Conservation (phyloP, 495 filamentous ascomycete genomes). For the Sporormia fimetaria region DNA sequence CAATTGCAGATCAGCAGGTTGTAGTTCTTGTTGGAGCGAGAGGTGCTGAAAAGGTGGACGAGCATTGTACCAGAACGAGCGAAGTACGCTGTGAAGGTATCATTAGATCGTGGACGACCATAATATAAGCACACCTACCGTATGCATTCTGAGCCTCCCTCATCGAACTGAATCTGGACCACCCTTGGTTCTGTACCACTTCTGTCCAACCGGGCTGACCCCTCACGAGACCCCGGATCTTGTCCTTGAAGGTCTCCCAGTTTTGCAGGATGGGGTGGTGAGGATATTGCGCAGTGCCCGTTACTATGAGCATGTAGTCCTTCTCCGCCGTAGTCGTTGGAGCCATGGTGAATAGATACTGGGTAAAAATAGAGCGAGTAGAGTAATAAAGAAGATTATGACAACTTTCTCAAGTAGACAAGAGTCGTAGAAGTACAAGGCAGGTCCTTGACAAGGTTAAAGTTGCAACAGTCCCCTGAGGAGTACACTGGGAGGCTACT, state of each 20-base stretch:
- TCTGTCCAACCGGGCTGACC: conserved; percentile 22
- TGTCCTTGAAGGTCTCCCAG: conserved; percentile 24
- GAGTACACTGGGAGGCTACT: neutral
- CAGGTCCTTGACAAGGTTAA: neutral
- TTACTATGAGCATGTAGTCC: conserved; percentile 13
- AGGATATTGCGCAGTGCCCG: conserved; percentile 2
- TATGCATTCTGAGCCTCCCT: conserved; percentile 19
- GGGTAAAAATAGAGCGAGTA: too few relatives aligned
- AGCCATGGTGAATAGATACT: too few relatives aligned
- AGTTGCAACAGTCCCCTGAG: neutral
- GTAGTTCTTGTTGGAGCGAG: conserved; percentile 3
- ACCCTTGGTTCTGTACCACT: conserved; percentile 13
- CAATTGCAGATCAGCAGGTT: conserved; percentile 16
- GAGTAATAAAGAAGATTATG: too few relatives aligned
- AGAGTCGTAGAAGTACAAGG: neutral
- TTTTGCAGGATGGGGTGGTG: conserved; percentile 4
- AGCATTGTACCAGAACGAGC: neutral
- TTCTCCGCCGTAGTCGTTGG: too few relatives aligned
- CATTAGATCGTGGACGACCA: neutral
- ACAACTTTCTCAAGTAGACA: neutral
- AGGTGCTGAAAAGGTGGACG: conserved; percentile 16
- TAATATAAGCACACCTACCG: conserved; percentile 3
- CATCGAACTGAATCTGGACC: conserved; percentile 6
- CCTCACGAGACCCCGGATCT: conserved; percentile 7
- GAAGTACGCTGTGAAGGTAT: conserved; percentile 4